A percentile compares a stretch with the other conserved stretches of the same genome.
These are phyloP conservation scores for Talaromyces ruber DNA, from an alignment of 495 filamentous ascomycete species.

Conservation along the genomic window DNA sequence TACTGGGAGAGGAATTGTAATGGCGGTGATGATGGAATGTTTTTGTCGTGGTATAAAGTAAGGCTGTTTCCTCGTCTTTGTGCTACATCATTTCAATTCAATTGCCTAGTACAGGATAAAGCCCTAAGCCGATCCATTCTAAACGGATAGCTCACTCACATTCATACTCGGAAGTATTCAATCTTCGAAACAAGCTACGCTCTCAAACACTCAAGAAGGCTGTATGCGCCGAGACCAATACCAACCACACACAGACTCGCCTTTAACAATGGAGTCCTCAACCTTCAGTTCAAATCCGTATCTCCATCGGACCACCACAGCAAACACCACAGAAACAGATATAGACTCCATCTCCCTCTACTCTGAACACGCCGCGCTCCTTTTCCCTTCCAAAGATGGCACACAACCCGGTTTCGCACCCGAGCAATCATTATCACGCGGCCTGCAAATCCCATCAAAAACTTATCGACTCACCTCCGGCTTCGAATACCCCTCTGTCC, in stretches of 20 bases:
- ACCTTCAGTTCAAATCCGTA: not conserved
- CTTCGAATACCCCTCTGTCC: slow-evolving; percentile 23
- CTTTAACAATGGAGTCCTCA: not conserved
- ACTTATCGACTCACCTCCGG: slow-evolving; percentile 19
- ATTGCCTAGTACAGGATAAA: not conserved
- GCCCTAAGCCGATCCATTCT: not conserved
- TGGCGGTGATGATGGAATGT: not conserved
- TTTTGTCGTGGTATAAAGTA: not conserved
- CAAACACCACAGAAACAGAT: not conserved
- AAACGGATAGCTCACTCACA: not conserved
- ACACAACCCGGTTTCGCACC: slow-evolving; percentile 14
- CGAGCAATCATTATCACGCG: slow-evolving; percentile 12
- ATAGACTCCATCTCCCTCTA: not conserved
- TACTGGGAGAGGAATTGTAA: not conserved
- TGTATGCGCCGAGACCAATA: not conserved
- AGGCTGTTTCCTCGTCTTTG: not conserved
- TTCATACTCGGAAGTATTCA: not conserved
- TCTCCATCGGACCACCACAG: not conserved
- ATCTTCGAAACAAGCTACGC: not conserved
- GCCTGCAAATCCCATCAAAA: slow-evolving; percentile 27
- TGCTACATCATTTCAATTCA: not conserved
- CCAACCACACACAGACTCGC: not conserved
- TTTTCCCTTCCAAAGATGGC: slow-evolving; percentile 2
- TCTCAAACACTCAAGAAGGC: not conserved
- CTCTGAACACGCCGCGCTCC: slow-evolving; percentile 5